Base-by-base conservation (phyloP, 2,329 filamentous ascomycete genomes). In the Amesomyces nigricolor region DNA sequence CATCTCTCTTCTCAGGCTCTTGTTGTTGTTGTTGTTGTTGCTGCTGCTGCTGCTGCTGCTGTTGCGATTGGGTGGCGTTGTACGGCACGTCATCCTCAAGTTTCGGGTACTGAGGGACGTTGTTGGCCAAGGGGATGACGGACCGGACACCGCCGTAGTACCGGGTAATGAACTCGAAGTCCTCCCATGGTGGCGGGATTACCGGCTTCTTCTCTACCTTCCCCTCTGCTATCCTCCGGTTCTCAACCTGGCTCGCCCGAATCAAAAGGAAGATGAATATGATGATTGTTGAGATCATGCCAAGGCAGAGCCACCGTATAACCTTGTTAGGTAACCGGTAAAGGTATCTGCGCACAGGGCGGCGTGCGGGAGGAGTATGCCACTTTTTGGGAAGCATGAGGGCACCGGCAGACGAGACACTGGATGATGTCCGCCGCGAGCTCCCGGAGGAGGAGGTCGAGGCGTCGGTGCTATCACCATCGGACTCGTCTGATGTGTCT, bases 81-180 rank as follows among this genome's bases (percentile, higher is more conserved):
- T 71, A 72, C 16, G 76, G 71, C 61, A 79, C 70, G 62, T 86
- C 85, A 49, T 86, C 83, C 47, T 79, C 78, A 1, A 79, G 72
- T 7, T 78, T 77, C 1, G 94, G 92, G 67, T 95, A 97, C 66
- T 97, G 89, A 0, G 91, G 86, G 9, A 78, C 75, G 62, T 91
- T 92, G 47, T 88, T 75, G 13, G 77, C 70, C 26, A 83, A 73
- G 0, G 82, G 72, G 0, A 88, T 81, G 58, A 99, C 67, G 0
- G 81, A 87, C 61, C 86, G 79, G 57, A 99, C 79, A 0, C 94
- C 94, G 13, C 91, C 92, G 68, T 96, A 94, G 68, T 96, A 99
- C 60, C 91, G 81, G 58, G 86, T 86, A 58, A 99, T 71, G 65
- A 96, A 95, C 0, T 85, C 83, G 67, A 95, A 97, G 9, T 80